A percentile compares a stretch with the other conserved stretches of the same genome.
Evolutionary conservation across 192 early-diverging fungal genomes (phyloP).

Genomic region (Geosiphon pyriformis): DNA sequence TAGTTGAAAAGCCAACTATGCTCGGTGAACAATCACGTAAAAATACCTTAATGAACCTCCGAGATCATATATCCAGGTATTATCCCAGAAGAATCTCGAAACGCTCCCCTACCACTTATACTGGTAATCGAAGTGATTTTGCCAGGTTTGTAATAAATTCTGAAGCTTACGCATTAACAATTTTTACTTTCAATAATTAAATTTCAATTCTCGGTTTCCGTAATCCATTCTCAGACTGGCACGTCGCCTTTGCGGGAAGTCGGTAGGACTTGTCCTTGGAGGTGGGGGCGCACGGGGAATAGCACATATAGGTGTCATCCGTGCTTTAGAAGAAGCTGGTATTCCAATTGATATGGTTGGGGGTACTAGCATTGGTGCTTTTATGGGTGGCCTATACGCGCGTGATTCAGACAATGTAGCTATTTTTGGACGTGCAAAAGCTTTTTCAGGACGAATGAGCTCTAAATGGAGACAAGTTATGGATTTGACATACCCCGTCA

Average conservation of each 20-base stretch:
- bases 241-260: conserved; percentile 84
- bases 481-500: conserved; percentile 93
- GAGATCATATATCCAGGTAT: conserved; percentile 62
- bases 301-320: conserved; percentile 86
- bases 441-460: conserved; percentile 74
- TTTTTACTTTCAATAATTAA: no score
- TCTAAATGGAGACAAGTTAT: conserved; percentile 83
- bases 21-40: conserved; percentile 41
- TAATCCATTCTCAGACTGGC: conserved; percentile 84
- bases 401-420: conserved; percentile 81
- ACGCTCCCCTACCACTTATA: conserved; percentile 27
- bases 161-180: no score
- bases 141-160: conserved; percentile 35
- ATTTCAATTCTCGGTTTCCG: no score
- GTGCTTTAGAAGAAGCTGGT: conserved; percentile 93
- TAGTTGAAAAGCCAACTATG: conserved; percentile 30
- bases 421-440: conserved; percentile 79
- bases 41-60: conserved; percentile 55
- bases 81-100: conserved; percentile 46
- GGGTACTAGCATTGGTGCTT: conserved; percentile 95
- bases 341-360: conserved; percentile 97
- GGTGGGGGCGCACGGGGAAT: conserved; percentile 97
- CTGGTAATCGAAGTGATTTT: conserved; percentile 45
- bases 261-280: conserved; percentile 89
- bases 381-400: conserved; percentile 92